These are phyloP conservation scores for Paramyrothecium roridum DNA, from an alignment of 2,329 filamentous ascomycete genomes.

Conservation along the genomic window DNA sequence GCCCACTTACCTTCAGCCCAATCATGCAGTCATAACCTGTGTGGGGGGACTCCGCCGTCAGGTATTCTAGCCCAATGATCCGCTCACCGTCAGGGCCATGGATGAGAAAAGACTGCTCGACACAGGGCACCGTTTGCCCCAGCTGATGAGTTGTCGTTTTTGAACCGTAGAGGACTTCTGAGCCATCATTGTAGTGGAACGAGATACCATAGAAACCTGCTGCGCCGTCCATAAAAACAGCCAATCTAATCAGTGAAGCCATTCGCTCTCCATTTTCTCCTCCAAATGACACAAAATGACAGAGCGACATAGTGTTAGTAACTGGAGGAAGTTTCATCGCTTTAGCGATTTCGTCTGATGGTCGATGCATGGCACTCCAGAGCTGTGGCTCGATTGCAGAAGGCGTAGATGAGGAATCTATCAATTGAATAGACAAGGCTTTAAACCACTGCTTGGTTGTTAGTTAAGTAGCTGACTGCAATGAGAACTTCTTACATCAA, in stretches of 20 bases:
- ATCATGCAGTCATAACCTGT: not conserved
- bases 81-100: not conserved
- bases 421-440: not conserved
- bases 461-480: not conserved
- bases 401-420: not conserved
- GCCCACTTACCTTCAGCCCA: not conserved
- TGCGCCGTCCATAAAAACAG: not conserved
- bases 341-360: not conserved
- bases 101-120: not conserved
- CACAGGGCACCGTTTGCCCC: not conserved
- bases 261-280: not conserved
- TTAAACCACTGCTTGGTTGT: not conserved
- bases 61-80: not conserved
- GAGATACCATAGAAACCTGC: not conserved
- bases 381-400: not conserved
- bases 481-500: not conserved
- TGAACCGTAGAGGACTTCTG: not conserved
- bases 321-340: not conserved
- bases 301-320: not conserved
- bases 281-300: not conserved
- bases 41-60: not conserved
- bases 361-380: not conserved
- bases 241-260: not conserved
- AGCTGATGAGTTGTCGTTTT: not conserved
- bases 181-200: not conserved